Conservation (phyloP, 257 asterid species). For the Oldenlandia corymbosa region DNA sequence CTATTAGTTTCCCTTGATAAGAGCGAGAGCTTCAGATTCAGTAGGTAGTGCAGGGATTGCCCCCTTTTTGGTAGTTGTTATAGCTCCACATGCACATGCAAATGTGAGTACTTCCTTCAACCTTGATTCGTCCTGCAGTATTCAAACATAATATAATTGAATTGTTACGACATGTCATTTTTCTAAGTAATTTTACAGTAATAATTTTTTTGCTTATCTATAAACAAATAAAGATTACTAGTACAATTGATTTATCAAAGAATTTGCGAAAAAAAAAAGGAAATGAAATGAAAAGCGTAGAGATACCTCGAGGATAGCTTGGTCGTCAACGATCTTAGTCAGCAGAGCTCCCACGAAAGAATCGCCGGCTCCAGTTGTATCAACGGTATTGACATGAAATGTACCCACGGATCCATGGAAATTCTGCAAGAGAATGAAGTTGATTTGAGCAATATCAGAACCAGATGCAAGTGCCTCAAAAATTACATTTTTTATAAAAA, state of each 20-base stretch:
- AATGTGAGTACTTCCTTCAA: conserved; percentile 71
- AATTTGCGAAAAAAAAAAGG: no score
- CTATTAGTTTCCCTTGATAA: conserved; percentile 28
- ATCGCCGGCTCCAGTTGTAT: conserved; percentile 52
- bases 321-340: conserved; percentile 35
- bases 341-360: conserved; percentile 48
- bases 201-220: background rate
- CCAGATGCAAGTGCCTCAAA: background rate
- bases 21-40: conserved; percentile 42
- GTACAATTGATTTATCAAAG: no score
- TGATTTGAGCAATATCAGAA: background rate
- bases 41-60: conserved; percentile 93
- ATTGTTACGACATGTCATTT: no score
- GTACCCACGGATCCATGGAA: conserved; percentile 35
- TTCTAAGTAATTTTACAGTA: background rate
- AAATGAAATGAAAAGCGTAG: background rate
- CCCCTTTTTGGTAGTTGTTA: conserved; percentile 90
- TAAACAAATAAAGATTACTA: background rate
- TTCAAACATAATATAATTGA: no score
- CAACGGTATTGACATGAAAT: conserved; percentile 42
- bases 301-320: conserved; percentile 32
- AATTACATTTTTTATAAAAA: background rate
- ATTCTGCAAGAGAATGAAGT: conserved; percentile 11
- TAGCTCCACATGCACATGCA: conserved; percentile 94
- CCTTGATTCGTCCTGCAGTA: conserved; percentile 55